phyloP scores from a whole-genome alignment of 345 rosid species.

The Gossypium herbaceum region DNA sequence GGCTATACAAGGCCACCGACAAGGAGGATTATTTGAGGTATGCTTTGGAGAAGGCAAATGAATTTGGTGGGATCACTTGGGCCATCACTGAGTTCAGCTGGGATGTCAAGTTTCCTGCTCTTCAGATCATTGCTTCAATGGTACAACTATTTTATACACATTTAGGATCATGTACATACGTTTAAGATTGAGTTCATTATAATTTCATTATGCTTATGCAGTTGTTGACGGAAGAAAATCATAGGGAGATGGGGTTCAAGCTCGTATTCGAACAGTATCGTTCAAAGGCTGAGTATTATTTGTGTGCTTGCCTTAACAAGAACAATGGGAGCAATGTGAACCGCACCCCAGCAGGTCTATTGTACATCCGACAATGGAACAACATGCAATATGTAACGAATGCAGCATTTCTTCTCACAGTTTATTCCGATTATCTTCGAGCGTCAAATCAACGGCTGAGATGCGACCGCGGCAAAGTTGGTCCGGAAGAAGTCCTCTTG shows the following conservation, averaged over 20 bases:
- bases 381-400: slow-evolving; percentile 61
- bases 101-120: slow-evolving; percentile 65
- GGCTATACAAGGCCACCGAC: slow-evolving; percentile 73
- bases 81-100: slow-evolving; percentile 70
- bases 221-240: slow-evolving; percentile 31
- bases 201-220: slow-evolving; percentile 18
- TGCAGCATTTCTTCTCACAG: slow-evolving; percentile 43
- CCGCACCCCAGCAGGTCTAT: slow-evolving; percentile 57
- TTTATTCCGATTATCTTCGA: slow-evolving; percentile 46
- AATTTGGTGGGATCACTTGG: slow-evolving; percentile 66
- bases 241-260: slow-evolving; percentile 17
- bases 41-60: slow-evolving; percentile 35
- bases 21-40: slow-evolving; percentile 37
- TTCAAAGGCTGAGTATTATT: slow-evolving; percentile 46
- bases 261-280: slow-evolving; percentile 31
- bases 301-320: slow-evolving; percentile 52
- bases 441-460: slow-evolving; percentile 27
- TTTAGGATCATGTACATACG: background rate
- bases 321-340: slow-evolving; percentile 32
- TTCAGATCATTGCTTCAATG: slow-evolving; percentile 55
- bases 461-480: slow-evolving; percentile 25
- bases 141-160: slow-evolving; percentile 10
- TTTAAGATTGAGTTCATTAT: background rate
- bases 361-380: slow-evolving; percentile 58
- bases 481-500: slow-evolving; percentile 29